Conservation (phyloP, 1,284 basidiomycete species). For the Wolfiporia cocos region DNA sequence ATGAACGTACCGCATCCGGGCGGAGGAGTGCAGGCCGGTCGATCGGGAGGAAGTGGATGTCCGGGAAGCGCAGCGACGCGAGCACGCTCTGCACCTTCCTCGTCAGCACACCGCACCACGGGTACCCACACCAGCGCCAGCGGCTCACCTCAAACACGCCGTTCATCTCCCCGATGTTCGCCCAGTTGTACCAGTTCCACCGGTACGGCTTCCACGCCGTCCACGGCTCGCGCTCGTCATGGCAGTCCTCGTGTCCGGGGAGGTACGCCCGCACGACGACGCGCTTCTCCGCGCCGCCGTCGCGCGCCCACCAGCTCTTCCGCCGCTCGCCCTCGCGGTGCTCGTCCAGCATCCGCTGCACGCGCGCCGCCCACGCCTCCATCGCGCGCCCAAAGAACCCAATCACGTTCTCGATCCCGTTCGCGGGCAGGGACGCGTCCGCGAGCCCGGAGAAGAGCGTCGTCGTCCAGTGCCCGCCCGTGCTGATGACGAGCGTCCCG, state of each 20-base stretch:
- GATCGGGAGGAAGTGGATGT: constrained; percentile 53
- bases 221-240: constrained; percentile 38
- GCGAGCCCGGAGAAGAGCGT: constrained; percentile 43
- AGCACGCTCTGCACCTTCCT: constrained; percentile 32
- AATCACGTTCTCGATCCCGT: constrained; percentile 46
- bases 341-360: constrained; percentile 35
- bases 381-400: constrained; percentile 50
- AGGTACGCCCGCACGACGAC: constrained; percentile 56
- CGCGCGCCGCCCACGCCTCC: constrained; percentile 42
- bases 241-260: constrained; percentile 61
- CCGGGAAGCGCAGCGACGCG: constrained; percentile 32
- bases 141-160: constrained; percentile 43
- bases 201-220: constrained; percentile 33
- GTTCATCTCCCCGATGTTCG: constrained; percentile 50
- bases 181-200: constrained; percentile 59
- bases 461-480: constrained; percentile 64
- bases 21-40: constrained; percentile 53
- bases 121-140: not conserved
- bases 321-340: constrained; percentile 10
- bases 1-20: constrained; percentile 53
- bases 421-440: constrained; percentile 28
- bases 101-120: not conserved
- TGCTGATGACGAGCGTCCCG: constrained; percentile 52
- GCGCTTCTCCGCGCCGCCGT: constrained; percentile 25
- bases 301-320: constrained; percentile 12